These are phyloP conservation scores for Leptographium flavum DNA, from an alignment of 2,329 filamentous ascomycete species.

Conservation along the genomic window DNA sequence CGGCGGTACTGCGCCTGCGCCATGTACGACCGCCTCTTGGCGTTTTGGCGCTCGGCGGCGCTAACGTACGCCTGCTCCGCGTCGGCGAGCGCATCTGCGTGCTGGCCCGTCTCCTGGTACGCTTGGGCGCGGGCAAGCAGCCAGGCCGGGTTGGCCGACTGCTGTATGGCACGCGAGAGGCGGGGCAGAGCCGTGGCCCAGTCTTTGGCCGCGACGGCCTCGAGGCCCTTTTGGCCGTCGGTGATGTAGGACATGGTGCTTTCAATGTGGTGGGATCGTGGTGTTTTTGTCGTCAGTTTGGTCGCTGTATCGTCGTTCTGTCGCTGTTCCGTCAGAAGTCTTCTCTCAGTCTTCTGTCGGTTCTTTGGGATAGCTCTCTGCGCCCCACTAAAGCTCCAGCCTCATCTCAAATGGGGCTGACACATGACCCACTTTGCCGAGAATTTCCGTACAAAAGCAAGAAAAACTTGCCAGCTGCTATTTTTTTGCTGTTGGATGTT, in stretches of 20 bases:
- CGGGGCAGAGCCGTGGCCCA: conserved; percentile 54
- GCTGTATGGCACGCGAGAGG: conserved; percentile 52
- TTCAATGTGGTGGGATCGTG: too few species aligned
- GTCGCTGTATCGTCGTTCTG: too few species aligned
- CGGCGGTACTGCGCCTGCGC: conserved; percentile 71
- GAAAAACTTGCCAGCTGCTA: background rate
- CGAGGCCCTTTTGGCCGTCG: conserved; percentile 46
- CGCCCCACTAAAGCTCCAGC: too few species aligned
- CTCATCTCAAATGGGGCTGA: too few species aligned
- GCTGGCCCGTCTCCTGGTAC: conserved; percentile 49
- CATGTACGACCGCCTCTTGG: conserved; percentile 48
- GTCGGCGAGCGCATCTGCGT: conserved; percentile 53
- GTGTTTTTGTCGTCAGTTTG: background rate
- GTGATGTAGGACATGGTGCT: conserved; percentile 42
- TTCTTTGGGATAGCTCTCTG: too few species aligned
- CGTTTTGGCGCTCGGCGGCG: conserved; percentile 51
- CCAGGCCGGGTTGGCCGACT: conserved; percentile 58
- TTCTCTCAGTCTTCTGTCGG: too few species aligned
- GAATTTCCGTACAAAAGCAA: conserved; percentile 3
- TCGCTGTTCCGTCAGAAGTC: too few species aligned
- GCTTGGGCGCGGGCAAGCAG: conserved; percentile 72
- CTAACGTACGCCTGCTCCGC: conserved; percentile 50
- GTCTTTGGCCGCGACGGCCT: conserved; percentile 46
- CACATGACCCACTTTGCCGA: background rate
- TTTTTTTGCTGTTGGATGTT: too few species aligned